Evolutionary conservation across 305 asterid species (phyloP).

Genomic region (Fraxinus angustifolia): DNA sequence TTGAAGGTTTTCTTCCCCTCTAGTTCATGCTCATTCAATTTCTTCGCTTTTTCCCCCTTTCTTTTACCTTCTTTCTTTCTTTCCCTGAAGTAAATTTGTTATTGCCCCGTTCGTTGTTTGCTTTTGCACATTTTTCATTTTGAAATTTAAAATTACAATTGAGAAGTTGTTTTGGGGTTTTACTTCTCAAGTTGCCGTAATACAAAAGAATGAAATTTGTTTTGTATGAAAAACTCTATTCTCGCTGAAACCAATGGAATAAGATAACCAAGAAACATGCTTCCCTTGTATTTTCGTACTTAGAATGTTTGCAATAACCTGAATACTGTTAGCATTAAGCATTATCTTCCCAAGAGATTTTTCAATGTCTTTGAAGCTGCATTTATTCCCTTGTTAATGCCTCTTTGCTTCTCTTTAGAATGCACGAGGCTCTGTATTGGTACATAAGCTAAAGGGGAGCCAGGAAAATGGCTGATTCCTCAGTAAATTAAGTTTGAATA

Average conservation of each 20-base stretch:
- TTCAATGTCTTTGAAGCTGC: constrained; percentile 3
- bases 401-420: not conserved
- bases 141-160: not conserved
- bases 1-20: not conserved
- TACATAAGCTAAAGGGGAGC: not conserved
- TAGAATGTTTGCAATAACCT: not conserved
- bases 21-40: not conserved
- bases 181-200: not conserved
- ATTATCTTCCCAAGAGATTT: not conserved
- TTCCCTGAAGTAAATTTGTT: not conserved
- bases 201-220: not conserved
- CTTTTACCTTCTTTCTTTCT: not conserved
- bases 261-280: not conserved
- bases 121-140: not conserved
- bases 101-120: not conserved
- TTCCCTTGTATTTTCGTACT: not conserved
- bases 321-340: not conserved
- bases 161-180: not conserved
- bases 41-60: not conserved
- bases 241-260: not conserved
- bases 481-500: not conserved
- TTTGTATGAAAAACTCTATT: not conserved
- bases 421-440: not conserved
- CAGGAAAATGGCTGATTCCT: not conserved
- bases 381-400: not conserved